phyloP scores from a whole-genome alignment of 352 stramenopile species.

The Pythium sp. region DNA sequence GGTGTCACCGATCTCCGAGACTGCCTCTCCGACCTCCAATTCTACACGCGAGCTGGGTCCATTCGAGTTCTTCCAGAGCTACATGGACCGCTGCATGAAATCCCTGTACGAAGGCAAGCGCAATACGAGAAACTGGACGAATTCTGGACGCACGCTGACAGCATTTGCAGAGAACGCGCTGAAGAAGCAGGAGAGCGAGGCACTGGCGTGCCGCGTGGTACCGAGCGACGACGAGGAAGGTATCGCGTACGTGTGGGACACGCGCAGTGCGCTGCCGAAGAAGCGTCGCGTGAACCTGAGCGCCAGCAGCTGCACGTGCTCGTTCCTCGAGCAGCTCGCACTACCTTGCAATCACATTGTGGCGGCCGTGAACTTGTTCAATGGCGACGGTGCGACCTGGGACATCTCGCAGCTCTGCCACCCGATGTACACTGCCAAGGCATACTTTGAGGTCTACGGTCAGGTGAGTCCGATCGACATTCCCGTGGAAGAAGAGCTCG shows the following conservation, averaged over 20 bases:
- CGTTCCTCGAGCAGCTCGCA: slow-evolving; percentile 31
- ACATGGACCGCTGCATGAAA: slow-evolving; percentile 47
- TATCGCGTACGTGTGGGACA: slow-evolving; percentile 38
- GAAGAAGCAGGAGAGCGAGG: slow-evolving; percentile 29
- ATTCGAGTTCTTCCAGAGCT: slow-evolving; percentile 46
- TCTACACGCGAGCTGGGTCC: slow-evolving; percentile 25
- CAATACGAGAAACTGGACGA: slow-evolving; percentile 27
- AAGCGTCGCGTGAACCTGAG: slow-evolving; percentile 41
- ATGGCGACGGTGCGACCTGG: slow-evolving; percentile 31
- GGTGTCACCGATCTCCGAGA: slow-evolving; percentile 22
- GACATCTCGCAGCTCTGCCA: slow-evolving; percentile 32
- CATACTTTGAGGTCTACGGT: slow-evolving; percentile 31
- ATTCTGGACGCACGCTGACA: slow-evolving; percentile 25
- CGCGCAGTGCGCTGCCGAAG: slow-evolving; percentile 24
- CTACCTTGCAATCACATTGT: slow-evolving; percentile 43
- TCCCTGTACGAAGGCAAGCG: slow-evolving; percentile 40
- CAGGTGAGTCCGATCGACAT: slow-evolving; percentile 30
- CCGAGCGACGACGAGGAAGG: slow-evolving; percentile 38
- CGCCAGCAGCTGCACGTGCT: slow-evolving; percentile 30
- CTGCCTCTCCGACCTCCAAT: slow-evolving; percentile 11
- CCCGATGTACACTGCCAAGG: slow-evolving; percentile 28
- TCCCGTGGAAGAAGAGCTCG: slow-evolving; percentile 44
- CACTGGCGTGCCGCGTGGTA: slow-evolving; percentile 33
- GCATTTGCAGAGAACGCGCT: slow-evolving; percentile 34
- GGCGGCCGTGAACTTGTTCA: slow-evolving; percentile 36